Base-by-base conservation (phyloP, 495 filamentous ascomycete species). In the Neurospora sp. region DNA sequence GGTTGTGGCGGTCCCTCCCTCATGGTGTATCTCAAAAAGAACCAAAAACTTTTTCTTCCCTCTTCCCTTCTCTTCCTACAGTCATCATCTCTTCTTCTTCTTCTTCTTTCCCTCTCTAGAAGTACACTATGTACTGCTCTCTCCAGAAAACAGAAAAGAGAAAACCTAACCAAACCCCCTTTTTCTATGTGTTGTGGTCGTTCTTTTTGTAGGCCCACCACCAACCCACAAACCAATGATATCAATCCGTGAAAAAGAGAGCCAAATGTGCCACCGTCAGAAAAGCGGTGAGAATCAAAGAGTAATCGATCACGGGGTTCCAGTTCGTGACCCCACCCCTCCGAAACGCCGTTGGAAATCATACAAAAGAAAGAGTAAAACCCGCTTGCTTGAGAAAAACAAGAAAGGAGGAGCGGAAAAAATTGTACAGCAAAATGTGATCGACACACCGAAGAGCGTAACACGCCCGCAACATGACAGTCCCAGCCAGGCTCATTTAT, bases 401-500 rank as follows among this genome's bases (percentile, higher is more conserved):
- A 73, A 73, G 27, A 41, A 73, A 71, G 38, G 38, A 71, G 38
- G 35, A 46, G 38, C 40, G 23, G 54, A 54, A 31, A 66, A 71
- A 62, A 54, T 35, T 75, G 72, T 70, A 41, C 60, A 54, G 69
- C 18, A 27, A 54, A 18, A 35, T 40, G 35, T 75, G 42, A 71
- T 14, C 23, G 31, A 62, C 54, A 71, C 39, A 31, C 11, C 35
- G 31, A 4, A 70, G 77, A 60, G 62, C 49, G 73, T 75, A 42
- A 35, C n/a, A 39, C 18, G 9, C 46, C 44, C 70, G 62, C 71
- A n/a, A 71, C 71, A 75, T 66, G 70, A 72, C 44, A 76, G 69
- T 80, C 54, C 27, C 54, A n/a, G n/a, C n/a, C 7, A 35, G 54
- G 54, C 54, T 62, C 54, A 62, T 62, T 72, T 37, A 78, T 77